phyloP scores from a whole-genome alignment of 192 early-diverging fungal species.

The Coemansia sp. region DNA sequence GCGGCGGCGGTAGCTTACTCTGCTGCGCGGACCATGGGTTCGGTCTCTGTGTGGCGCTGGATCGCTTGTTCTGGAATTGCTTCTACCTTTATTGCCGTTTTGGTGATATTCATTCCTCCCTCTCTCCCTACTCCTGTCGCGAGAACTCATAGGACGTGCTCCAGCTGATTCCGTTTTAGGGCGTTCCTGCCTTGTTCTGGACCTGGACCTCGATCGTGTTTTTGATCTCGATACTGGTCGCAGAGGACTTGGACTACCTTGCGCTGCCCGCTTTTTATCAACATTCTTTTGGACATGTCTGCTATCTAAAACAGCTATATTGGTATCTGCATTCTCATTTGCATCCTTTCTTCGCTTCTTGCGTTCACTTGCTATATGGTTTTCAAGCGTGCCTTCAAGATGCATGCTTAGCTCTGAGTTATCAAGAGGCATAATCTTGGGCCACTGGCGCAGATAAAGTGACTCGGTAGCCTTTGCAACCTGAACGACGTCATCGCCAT shows the following conservation, averaged over 20 bases:
- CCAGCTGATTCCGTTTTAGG: too few species aligned
- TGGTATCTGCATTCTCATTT: background rate
- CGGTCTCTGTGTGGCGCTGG: background rate
- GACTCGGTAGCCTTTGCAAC: conserved; percentile 62
- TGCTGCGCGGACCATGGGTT: background rate
- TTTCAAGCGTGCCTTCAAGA: conserved; percentile 10
- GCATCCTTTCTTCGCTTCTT: conserved; percentile 2
- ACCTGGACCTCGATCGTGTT: conserved; percentile 1
- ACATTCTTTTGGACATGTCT: too few species aligned
- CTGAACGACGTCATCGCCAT: conserved; percentile 60
- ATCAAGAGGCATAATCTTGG: conserved; percentile 58
- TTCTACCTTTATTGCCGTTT: background rate
- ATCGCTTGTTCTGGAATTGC: background rate
- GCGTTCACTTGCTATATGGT: conserved; percentile 13
- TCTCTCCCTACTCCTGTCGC: background rate
- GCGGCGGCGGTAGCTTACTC: background rate
- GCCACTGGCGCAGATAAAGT: conserved; percentile 55
- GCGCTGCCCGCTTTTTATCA: too few species aligned
- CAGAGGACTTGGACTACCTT: too few species aligned
- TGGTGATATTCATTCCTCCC: background rate
- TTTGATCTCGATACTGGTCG: conserved; percentile 5
- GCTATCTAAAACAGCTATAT: background rate
- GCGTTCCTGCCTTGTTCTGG: background rate
- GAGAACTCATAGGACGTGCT: too few species aligned
- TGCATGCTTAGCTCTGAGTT: conserved; percentile 54